These are phyloP conservation scores for Hemileccinum rubropunctum DNA, from an alignment of 768 basidiomycete genomes.

Conservation along the genomic window DNA sequence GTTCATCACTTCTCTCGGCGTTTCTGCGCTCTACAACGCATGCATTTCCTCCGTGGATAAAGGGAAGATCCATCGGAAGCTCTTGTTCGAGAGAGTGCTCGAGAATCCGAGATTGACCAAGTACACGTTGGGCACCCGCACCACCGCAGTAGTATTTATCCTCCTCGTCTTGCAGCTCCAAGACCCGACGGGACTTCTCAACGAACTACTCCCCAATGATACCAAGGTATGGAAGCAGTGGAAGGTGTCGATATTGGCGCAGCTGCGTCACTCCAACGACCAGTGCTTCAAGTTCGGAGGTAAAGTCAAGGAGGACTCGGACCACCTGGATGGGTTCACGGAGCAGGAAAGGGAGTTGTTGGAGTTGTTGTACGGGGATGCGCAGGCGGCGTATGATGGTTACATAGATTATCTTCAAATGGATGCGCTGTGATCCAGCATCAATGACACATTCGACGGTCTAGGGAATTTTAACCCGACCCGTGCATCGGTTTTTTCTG, in stretches of 20 bases:
- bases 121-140: slow-evolving; percentile 16
- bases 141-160: slow-evolving; percentile 15
- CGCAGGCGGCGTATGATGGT: slow-evolving; percentile 8
- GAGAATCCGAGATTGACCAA: slow-evolving; percentile 12
- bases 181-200: slow-evolving; percentile 7
- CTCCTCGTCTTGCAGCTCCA: slow-evolving; percentile 10
- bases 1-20: slow-evolving; percentile 26
- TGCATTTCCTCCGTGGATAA: slow-evolving; percentile 32
- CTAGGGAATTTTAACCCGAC: no score
- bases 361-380: slow-evolving; percentile 11
- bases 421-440: slow-evolving; percentile 2
- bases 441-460: no score
- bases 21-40: slow-evolving; percentile 26
- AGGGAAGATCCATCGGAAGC: slow-evolving; percentile 12
- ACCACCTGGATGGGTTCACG: slow-evolving; percentile 1
- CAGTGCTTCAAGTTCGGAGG: not conserved
- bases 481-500: no score
- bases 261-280: not conserved
- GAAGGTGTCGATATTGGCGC: slow-evolving; percentile 14
- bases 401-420: slow-evolving; percentile 8
- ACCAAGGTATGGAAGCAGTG: slow-evolving; percentile 20
- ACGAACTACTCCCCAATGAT: slow-evolving; percentile 19
- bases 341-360: slow-evolving; percentile 9
- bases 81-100: slow-evolving; percentile 12
- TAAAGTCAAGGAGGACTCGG: not conserved